These are phyloP conservation scores for Aspergillus diversus DNA, from an alignment of 495 filamentous ascomycete genomes.

Conservation along the genomic window DNA sequence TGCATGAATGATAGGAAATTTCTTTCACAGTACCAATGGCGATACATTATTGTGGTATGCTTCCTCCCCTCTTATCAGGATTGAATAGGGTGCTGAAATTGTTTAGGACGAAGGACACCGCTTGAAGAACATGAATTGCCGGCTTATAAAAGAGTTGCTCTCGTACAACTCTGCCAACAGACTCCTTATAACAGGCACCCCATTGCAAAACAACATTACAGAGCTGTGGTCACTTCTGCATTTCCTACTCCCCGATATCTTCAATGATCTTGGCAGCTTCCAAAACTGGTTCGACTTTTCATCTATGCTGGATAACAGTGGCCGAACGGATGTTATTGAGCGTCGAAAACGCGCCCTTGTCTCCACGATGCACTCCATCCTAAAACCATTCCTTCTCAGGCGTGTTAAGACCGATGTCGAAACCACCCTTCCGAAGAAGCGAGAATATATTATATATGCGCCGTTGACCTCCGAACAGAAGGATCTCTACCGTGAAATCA, in stretches of 20 bases:
- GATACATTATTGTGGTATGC: conserved; percentile 91
- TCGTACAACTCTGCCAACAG: conserved; percentile 87
- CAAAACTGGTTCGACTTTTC: conserved; percentile 97
- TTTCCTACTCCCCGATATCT: conserved; percentile 90
- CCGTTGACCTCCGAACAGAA: conserved; percentile 86
- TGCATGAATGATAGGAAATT: conserved; percentile 86
- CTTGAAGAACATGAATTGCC: conserved; percentile 95
- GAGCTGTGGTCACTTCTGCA: conserved; percentile 96
- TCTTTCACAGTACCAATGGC: conserved; percentile 83
- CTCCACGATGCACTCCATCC: conserved; percentile 84
- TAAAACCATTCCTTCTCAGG: conserved; percentile 88
- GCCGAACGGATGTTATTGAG: conserved; percentile 60
- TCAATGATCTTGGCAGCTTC: conserved; percentile 85
- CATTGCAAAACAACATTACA: conserved; percentile 91
- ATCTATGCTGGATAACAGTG: conserved; percentile 73
- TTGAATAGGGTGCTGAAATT: conserved; percentile 5
- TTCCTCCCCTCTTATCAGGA: conserved; percentile 1
- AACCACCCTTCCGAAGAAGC: conserved; percentile 85
- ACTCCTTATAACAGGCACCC: conserved; percentile 92
- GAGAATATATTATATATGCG: conserved; percentile 93
- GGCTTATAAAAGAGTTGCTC: conserved; percentile 83
- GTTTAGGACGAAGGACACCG: conserved; percentile 89
- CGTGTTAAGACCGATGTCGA: conserved; percentile 94
- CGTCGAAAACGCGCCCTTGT: conserved; percentile 78
- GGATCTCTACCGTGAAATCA: conserved; percentile 86